Conservation (phyloP, 2,329 filamentous ascomycete species). For the Verticillium nonalfalfae region DNA sequence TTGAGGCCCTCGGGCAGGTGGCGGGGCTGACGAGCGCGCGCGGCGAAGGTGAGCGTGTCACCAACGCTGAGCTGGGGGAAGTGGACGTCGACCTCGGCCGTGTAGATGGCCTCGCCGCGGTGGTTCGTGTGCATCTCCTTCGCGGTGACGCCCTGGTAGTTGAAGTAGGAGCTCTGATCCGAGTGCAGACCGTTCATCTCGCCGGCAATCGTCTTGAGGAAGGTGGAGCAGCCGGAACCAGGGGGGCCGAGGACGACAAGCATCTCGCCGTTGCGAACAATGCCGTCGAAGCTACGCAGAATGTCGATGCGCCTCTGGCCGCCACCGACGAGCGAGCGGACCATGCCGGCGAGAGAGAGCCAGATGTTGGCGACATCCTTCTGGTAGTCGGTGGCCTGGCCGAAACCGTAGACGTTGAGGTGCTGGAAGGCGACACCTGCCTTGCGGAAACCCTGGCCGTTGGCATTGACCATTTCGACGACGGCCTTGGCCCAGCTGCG, state of each 20-base stretch:
- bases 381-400: conserved; percentile 64
- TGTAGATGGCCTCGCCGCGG: conserved; percentile 82
- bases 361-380: conserved; percentile 59
- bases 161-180: conserved; percentile 65
- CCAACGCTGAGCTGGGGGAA: conserved; percentile 73
- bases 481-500: conserved; percentile 56
- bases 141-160: conserved; percentile 71
- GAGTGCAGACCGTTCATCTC: conserved; percentile 76
- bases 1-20: conserved; percentile 52
- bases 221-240: conserved; percentile 72
- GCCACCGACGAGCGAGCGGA: conserved; percentile 44
- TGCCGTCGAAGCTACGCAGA: conserved; percentile 58
- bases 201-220: conserved; percentile 78
- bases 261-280: conserved; percentile 68
- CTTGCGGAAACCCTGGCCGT: conserved; percentile 51
- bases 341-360: conserved; percentile 38
- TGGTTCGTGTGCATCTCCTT: conserved; percentile 72
- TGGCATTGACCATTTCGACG: conserved; percentile 42
- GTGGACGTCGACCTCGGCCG: conserved; percentile 76
- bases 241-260: conserved; percentile 69
- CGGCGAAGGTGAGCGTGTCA: conserved; percentile 74
- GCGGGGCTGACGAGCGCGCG: conserved; percentile 60
- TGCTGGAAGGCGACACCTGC: conserved; percentile 61
- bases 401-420: conserved; percentile 63
- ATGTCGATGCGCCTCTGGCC: conserved; percentile 59